phyloP scores from a whole-genome alignment of 2,329 filamentous ascomycete species.

The Venturia oleaginea region DNA sequence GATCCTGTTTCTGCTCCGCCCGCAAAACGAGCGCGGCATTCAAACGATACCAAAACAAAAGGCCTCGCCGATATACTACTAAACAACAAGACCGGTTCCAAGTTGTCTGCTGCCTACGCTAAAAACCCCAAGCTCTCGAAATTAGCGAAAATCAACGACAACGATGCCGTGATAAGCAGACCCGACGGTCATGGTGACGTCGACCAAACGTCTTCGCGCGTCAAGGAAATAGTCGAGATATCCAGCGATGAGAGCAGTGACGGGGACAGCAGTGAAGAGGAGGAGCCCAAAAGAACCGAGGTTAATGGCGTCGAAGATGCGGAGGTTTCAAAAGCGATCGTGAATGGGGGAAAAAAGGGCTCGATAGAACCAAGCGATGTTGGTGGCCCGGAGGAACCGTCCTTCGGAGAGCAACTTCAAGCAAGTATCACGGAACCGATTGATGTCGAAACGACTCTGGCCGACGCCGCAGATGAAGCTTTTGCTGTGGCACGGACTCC shows the following conservation, averaged over 20 bases:
- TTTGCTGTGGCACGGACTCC: constrained; percentile 8
- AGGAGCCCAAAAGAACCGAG: constrained; percentile 17
- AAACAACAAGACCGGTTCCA: constrained; percentile 22
- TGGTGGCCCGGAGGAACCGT: constrained; percentile 47
- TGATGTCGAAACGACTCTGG: constrained; percentile 57
- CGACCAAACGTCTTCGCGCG: constrained; percentile 23
- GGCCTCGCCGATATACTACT: constrained; percentile 26
- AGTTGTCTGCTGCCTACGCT: constrained; percentile 37
- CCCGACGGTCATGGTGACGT: constrained; percentile 32
- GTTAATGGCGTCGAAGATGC: constrained; percentile 19
- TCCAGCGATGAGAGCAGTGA: constrained; percentile 33
- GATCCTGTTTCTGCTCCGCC: constrained; percentile 9
- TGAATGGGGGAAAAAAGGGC: constrained; percentile 17
- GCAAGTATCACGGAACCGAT: constrained; percentile 61
- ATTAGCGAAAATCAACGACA: constrained; percentile 48
- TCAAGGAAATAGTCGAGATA: constrained; percentile 35
- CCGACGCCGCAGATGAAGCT: constrained; percentile 32
- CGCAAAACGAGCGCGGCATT: constrained; percentile 13
- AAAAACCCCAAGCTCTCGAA: constrained; percentile 44
- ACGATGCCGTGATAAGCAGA: constrained; percentile 45
- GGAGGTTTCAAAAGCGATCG: constrained; percentile 25
- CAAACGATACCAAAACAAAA: constrained; percentile 20
- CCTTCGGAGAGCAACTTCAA: constrained; percentile 74
- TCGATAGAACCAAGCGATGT: constrained; percentile 19
- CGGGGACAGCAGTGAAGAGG: constrained; percentile 22